phyloP scores from a whole-genome alignment of 805 yeast species.

The Candida odintsovae region DNA sequence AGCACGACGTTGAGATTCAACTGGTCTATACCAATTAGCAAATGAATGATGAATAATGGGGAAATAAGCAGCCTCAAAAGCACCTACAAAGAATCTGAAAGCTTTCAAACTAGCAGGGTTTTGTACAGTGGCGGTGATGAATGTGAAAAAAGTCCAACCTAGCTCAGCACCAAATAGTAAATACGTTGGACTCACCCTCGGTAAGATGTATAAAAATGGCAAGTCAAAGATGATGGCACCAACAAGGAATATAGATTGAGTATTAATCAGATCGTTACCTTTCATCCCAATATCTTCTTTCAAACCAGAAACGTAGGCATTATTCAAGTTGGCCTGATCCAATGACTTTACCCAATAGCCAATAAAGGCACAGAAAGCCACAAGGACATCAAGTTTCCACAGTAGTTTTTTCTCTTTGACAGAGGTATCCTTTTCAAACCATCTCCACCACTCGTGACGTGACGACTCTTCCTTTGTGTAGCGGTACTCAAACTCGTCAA shows the following conservation, averaged over 20 bases:
- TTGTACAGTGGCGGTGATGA: neutral
- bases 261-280: slow-evolving; percentile 59
- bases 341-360: slow-evolving; percentile 66
- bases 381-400: slow-evolving; percentile 47
- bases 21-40: slow-evolving; percentile 52
- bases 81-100: slow-evolving; percentile 59
- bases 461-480: neutral
- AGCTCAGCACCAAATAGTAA: slow-evolving; percentile 44
- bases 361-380: slow-evolving; percentile 51
- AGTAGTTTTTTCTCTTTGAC: slow-evolving; percentile 39
- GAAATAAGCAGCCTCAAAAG: slow-evolving; percentile 60
- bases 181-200: slow-evolving; percentile 45
- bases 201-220: slow-evolving; percentile 58
- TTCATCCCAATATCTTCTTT: slow-evolving; percentile 49
- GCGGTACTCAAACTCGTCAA: slow-evolving; percentile 47
- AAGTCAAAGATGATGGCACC: slow-evolving; percentile 60
- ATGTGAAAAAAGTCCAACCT: slow-evolving; percentile 22
- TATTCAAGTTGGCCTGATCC: slow-evolving; percentile 53
- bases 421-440: slow-evolving; percentile 7
- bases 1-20: slow-evolving; percentile 55
- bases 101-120: slow-evolving; percentile 49
- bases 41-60: slow-evolving; percentile 55
- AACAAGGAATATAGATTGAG: slow-evolving; percentile 52
- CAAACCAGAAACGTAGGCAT: slow-evolving; percentile 65
- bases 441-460: slow-evolving; percentile 9